Base-by-base conservation (phyloP, 345 rosid genomes). In the Populus pruinosa region DNA sequence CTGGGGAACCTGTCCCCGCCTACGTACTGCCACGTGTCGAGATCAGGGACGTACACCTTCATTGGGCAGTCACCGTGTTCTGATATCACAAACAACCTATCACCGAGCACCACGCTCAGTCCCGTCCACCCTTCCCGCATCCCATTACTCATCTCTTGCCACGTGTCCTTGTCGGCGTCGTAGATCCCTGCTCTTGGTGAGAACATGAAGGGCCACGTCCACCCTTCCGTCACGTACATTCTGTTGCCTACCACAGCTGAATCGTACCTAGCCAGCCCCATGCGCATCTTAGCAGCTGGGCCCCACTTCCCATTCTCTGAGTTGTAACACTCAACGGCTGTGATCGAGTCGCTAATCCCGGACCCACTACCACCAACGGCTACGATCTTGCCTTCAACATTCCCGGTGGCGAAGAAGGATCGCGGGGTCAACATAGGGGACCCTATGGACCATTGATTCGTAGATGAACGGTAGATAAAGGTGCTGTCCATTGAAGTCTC, bases 41-140 rank as follows among this genome's bases (percentile, higher is more conserved):
- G 68, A 2, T 80, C 90, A 0, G 89, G 81, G 2, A 66, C 63
- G 29, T 90, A 92, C 20, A 87, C 88, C 82, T 92, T 92, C 88
- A 91, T 83, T 77, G 84, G 91, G 17, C 86, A 87, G 83, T 86
- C 92, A 1, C 89, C 93, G 76, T 88, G 89, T 75, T 92, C 97
- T 8, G 93, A 81, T 64, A 91, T 86, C 82, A 88, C 89, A 49
- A 91, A 89, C 72, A 91, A 77, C 73, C 78, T 76, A 14, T 67
- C 86, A 0, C 71, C 74, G 1, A 91, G 61, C 47, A 88, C 92
- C 31, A 86, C 85, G 71, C 90, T 85, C 25, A 80, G 17, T 23
- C 95, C 95, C 8, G 93, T 91, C 97, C 97, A 92, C 43, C 97
- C 95, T 73, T 86, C 93, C 36, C 82, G 86, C 89, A 92, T 85